phyloP scores from a whole-genome alignment of 2,329 filamentous ascomycete species.

The Aspergillus quadricinctus region DNA sequence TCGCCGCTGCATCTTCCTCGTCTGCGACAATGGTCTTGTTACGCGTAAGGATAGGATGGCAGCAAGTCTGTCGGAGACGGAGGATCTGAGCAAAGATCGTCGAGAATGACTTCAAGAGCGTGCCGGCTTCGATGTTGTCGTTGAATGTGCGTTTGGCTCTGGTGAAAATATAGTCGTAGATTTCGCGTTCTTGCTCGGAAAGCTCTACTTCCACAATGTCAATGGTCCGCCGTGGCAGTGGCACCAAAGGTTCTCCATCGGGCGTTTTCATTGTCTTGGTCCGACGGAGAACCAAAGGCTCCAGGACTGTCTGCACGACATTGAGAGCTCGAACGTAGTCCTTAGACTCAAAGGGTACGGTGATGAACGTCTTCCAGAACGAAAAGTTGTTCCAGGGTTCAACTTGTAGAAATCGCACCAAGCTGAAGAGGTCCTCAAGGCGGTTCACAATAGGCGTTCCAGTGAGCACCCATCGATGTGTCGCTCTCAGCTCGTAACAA shows the following conservation, averaged over 20 bases:
- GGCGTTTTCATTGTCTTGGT: constrained; percentile 99
- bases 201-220: constrained; percentile 86
- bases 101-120: constrained; percentile 89
- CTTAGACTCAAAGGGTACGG: constrained; percentile 91
- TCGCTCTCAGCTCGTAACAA: constrained; percentile 82
- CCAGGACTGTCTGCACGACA: constrained; percentile 93
- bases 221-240: constrained; percentile 73
- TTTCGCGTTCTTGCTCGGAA: constrained; percentile 76
- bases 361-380: constrained; percentile 99
- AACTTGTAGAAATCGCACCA: constrained; percentile 87
- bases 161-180: constrained; percentile 86
- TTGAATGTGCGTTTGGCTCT: constrained; percentile 80
- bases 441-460: constrained; percentile 97
- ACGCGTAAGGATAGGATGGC: constrained; percentile 83
- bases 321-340: constrained; percentile 91
- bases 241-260: constrained; percentile 73
- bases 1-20: constrained; percentile 75
- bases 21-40: constrained; percentile 82
- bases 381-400: constrained; percentile 99
- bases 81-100: constrained; percentile 97
- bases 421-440: constrained; percentile 87
- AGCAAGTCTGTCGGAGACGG: constrained; percentile 87
- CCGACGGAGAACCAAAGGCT: constrained; percentile 88
- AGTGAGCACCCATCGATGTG: constrained; percentile 88
- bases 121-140: constrained; percentile 84